phyloP scores from a whole-genome alignment of 2,329 filamentous ascomycete species.

The Diaporthe citriasiana region DNA sequence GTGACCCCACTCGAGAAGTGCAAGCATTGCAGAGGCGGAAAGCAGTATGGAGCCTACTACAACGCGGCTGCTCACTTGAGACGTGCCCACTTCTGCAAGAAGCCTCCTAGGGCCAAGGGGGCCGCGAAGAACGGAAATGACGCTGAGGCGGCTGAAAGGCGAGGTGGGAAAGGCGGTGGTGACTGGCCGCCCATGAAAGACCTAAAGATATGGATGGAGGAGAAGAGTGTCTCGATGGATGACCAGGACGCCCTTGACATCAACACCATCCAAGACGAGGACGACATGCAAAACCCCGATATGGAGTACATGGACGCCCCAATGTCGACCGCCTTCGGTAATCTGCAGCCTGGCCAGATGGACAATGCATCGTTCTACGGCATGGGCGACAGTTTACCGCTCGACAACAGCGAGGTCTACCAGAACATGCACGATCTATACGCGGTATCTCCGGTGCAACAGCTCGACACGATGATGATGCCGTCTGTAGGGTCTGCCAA shows the following conservation, averaged over 20 bases:
- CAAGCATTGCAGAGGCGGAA: constrained; percentile 83
- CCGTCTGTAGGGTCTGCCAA: constrained; percentile 48
- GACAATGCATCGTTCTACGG: constrained; percentile 39
- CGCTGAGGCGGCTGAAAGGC: constrained; percentile 56
- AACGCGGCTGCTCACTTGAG: constrained; percentile 93
- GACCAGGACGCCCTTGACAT: constrained; percentile 54
- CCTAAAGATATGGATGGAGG: constrained; percentile 72
- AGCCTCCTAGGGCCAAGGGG: constrained; percentile 57
- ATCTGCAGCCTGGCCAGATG: constrained; percentile 44
- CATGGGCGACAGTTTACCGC: constrained; percentile 43
- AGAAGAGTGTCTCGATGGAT: constrained; percentile 61
- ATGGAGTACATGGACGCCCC: constrained; percentile 44
- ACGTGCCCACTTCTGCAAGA: constrained; percentile 86
- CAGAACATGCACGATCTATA: constrained; percentile 36
- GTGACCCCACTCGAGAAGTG: constrained; percentile 80
- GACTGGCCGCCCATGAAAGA: constrained; percentile 70
- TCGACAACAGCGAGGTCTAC: constrained; percentile 39
- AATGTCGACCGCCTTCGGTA: not conserved
- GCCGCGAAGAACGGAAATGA: constrained; percentile 48
- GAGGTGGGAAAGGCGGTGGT: constrained; percentile 67
- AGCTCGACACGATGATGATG: constrained; percentile 37
- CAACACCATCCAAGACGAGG: constrained; percentile 53
- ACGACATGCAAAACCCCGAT: constrained; percentile 46
- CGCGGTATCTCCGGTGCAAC: constrained; percentile 26
- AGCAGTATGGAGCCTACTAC: constrained; percentile 92